Conservation (phyloP, 2,329 filamentous ascomycete species). For the Paraphoma chrysanthemicola region DNA sequence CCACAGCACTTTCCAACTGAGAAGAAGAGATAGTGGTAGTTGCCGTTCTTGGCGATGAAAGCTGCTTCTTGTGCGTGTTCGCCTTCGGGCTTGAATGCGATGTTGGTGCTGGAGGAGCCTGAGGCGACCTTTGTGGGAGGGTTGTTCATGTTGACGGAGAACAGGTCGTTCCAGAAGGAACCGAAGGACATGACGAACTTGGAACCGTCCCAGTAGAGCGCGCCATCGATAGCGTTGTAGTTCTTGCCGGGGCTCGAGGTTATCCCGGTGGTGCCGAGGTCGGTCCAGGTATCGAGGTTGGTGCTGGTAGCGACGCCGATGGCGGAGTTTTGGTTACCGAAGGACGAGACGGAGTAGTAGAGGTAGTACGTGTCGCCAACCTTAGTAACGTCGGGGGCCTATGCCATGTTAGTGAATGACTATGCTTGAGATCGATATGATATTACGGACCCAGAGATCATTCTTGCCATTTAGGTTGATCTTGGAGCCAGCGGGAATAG, state of each 20-base stretch:
- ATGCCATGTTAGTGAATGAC: background rate
- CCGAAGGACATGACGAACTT: constrained; percentile 67
- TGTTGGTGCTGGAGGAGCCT: constrained; percentile 50
- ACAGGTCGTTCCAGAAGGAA: constrained; percentile 72
- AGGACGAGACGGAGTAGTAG: constrained; percentile 71
- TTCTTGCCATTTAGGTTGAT: constrained; percentile 54
- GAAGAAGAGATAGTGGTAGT: constrained; percentile 71
- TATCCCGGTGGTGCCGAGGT: constrained; percentile 64
- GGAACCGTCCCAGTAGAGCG: constrained; percentile 51
- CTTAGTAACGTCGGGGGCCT: constrained; percentile 69
- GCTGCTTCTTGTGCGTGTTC: constrained; percentile 63
- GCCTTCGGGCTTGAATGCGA: constrained; percentile 62
- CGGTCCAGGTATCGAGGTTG: constrained; percentile 64
- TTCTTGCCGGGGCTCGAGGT: constrained; percentile 44
- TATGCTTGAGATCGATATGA: background rate
- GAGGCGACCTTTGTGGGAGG: constrained; percentile 40
- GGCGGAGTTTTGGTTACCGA: constrained; percentile 66
- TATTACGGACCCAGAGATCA: constrained; percentile 57
- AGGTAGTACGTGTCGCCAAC: constrained; percentile 67
- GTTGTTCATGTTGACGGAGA: constrained; percentile 61
- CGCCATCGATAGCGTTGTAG: constrained; percentile 62
- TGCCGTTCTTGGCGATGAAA: constrained; percentile 62
- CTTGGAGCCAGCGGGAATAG: constrained; percentile 54
- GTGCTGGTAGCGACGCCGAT: constrained; percentile 65
- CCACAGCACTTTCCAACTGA: constrained; percentile 67